A percentile compares a stretch with the other conserved stretches of the same genome.
Conservation (phyloP, 2,329 filamentous ascomycete genomes). For the Fonsecaea nubica region DNA sequence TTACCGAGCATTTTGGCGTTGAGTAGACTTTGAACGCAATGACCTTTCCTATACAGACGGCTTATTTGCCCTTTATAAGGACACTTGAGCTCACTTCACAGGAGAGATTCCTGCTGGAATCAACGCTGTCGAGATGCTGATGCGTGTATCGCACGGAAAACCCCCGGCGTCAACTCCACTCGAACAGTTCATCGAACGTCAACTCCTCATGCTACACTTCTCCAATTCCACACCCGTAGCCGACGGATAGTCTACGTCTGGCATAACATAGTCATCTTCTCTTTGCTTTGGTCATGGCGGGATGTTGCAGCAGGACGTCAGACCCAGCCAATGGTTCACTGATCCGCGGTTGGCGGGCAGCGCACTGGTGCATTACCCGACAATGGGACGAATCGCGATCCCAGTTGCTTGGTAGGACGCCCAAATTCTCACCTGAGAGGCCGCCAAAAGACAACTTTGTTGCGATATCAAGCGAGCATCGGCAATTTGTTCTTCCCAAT, state of each 20-base stretch:
- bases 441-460: neutral
- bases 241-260: neutral
- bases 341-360: neutral
- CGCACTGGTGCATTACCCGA: slow-evolving; percentile 5
- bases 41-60: neutral
- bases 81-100: neutral
- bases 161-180: neutral
- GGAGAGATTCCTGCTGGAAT: neutral
- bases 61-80: neutral
- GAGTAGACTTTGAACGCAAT: neutral
- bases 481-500: neutral
- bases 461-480: neutral
- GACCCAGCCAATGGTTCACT: neutral
- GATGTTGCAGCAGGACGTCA: neutral
- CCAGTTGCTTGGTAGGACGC: neutral
- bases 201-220: neutral
- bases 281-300: neutral
- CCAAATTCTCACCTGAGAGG: neutral
- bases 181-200: neutral
- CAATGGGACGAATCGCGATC: neutral
- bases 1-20: slow-evolving; percentile 54
- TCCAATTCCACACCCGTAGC: neutral
- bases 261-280: neutral
- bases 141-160: neutral
- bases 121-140: neutral